These are phyloP conservation scores for Juglanconis juglandina DNA, from an alignment of 2,329 filamentous ascomycete species.

Conservation along the genomic window DNA sequence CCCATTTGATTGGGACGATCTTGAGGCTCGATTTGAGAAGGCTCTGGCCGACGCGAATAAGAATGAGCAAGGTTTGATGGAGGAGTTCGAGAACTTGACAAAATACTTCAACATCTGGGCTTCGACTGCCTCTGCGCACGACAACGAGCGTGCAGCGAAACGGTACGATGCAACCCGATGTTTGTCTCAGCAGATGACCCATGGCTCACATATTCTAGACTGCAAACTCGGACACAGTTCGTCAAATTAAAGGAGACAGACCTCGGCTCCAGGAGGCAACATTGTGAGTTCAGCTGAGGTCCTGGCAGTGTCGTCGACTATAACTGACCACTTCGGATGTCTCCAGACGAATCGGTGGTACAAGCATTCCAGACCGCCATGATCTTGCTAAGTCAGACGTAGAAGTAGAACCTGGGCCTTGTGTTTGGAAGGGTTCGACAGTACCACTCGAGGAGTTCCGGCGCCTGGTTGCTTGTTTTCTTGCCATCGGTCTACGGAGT, in stretches of 20 bases:
- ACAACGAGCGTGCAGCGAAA: slow-evolving; percentile 74
- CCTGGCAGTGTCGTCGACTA: not conserved
- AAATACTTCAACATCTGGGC: slow-evolving; percentile 82
- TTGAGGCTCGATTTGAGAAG: slow-evolving; percentile 65
- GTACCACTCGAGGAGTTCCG: not conserved
- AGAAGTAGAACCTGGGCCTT: not conserved
- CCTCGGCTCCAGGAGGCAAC: slow-evolving; percentile 70
- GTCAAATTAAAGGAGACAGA: slow-evolving; percentile 71
- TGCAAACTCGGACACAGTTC: slow-evolving; percentile 75
- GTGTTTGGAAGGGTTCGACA: not conserved
- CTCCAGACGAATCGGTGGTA: slow-evolving; percentile 53
- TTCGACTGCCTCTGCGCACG: slow-evolving; percentile 65
- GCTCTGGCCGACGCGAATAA: slow-evolving; percentile 61
- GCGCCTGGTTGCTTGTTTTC: not conserved
- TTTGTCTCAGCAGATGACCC: not conserved
- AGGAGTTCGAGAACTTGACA: slow-evolving; percentile 65
- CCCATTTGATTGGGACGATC: slow-evolving; percentile 72
- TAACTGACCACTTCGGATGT: slow-evolving; percentile 19
- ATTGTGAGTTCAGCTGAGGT: slow-evolving; percentile 58
- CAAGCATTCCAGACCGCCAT: slow-evolving; percentile 61
- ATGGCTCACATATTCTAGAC: slow-evolving; percentile 39
- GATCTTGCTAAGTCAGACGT: slow-evolving; percentile 43
- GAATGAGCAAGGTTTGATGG: slow-evolving; percentile 62
- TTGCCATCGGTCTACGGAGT: not conserved
- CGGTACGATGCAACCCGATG: slow-evolving; percentile 46